Conservation (phyloP, 2,329 filamentous ascomycete genomes). For the Aspergillus chevalieri region DNA sequence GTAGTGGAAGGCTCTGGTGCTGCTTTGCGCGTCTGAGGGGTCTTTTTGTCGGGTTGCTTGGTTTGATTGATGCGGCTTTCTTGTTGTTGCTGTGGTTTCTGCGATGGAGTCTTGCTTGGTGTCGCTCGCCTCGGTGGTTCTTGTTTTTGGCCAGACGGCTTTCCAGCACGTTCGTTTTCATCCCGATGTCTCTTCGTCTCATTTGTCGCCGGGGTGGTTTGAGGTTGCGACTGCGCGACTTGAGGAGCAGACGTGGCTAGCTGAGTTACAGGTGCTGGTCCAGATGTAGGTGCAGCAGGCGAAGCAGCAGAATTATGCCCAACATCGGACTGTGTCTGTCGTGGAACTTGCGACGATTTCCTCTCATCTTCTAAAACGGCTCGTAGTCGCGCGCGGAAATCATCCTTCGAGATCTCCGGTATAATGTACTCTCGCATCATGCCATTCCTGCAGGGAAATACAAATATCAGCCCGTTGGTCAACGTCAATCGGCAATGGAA, state of each 20-base stretch:
- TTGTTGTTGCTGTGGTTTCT: slow-evolving; percentile 57
- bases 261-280: slow-evolving; percentile 1
- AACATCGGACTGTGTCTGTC: slow-evolving; percentile 3
- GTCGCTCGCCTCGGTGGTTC: slow-evolving; percentile 45
- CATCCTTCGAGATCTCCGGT: slow-evolving; percentile 56
- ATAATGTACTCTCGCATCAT: slow-evolving; percentile 71
- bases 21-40: slow-evolving; percentile 53
- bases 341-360: background rate
- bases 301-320: background rate
- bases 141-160: slow-evolving; percentile 27
- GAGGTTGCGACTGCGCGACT: background rate
- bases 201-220: slow-evolving; percentile 3
- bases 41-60: slow-evolving; percentile 41
- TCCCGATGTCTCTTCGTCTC: slow-evolving; percentile 14
- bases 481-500: background rate
- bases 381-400: slow-evolving; percentile 56
- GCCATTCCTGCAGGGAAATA: slow-evolving; percentile 54
- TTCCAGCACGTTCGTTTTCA: slow-evolving; percentile 20
- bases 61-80: slow-evolving; percentile 45
- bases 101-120: slow-evolving; percentile 38
- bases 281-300: slow-evolving; percentile 2
- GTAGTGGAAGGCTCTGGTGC: slow-evolving; percentile 9
- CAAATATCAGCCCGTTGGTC: background rate
- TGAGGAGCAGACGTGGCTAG: slow-evolving; percentile 3
- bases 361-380: slow-evolving; percentile 33